Evolutionary conservation across 371 early-diverging fungal species (phyloP), one percentile per base, ranked within the genome.

Genomic region (Zopfochytrium polystomum): DNA sequence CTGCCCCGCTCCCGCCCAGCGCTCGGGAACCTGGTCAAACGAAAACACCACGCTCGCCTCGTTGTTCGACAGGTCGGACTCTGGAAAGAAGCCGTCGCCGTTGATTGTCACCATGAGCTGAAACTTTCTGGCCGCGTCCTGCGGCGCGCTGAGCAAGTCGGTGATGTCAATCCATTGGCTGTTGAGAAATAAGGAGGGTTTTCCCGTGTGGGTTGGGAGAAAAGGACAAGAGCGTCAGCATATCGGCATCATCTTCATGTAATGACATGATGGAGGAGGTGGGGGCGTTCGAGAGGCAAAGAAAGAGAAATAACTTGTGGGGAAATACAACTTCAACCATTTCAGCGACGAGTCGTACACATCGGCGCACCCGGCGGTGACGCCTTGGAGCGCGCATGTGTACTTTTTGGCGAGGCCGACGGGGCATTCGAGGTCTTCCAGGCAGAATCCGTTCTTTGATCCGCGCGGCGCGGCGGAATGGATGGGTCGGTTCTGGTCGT

Each of bases 381-480:
- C 48, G 27, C 73, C 73, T 57, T 72, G 73, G 52, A 60, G 42
- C 18, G 20, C 54, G 66, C 73, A 72, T 34, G 55, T 59, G 62
- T 66, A 72, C 30, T 49, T 33, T 13, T 58, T 60, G n/a, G 35
- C 18, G 23, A 52, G 18, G 51, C 57, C 44, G 26, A 11, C 53
- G 34, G 32, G 55, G 49, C 68, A 68, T 15, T 45, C 57, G 25
- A 66, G 38, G 55, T 73, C 68, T 61, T 73, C 69, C 22, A 68
- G 65, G 38, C 73, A 73, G 55, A 73, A 73, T 4, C 73, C 73
- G 58, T 63, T 60, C 43, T 73, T 73, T 58, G 70, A 55, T 22
- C 73, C 48, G 48, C 7, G 66, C 26, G 23, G 47, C 35, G n/a
- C 55, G 53, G 46, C 62, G 54, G 22, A 33, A 27, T 23, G 48